phyloP scores from a whole-genome alignment of 345 rosid species.

The Eucalyptus regnans region DNA sequence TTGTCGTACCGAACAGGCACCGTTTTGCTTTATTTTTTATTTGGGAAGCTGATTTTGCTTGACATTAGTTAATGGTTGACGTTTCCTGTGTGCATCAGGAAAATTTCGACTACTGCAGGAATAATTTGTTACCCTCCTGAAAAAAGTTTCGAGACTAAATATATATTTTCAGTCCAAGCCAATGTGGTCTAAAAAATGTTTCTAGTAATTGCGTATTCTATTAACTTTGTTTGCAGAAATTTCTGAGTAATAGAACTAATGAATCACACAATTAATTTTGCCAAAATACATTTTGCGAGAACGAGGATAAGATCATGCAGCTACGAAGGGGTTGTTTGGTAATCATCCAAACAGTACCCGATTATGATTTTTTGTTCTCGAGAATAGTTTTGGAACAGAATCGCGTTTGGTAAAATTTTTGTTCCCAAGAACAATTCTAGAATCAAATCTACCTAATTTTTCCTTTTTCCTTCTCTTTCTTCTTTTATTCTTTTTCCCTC shows the following conservation, averaged over 20 bases:
- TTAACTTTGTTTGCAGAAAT: background rate
- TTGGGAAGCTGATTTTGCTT: background rate
- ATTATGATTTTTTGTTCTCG: no score
- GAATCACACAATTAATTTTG: background rate
- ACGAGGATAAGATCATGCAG: background rate
- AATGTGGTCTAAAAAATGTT: background rate
- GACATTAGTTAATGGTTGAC: background rate
- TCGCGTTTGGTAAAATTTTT: no score
- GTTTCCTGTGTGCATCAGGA: background rate
- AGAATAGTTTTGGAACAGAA: no score
- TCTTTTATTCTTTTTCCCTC: no score
- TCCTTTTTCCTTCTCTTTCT: no score
- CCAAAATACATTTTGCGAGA: background rate
- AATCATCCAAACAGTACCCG: no score
- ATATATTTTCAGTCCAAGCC: background rate
- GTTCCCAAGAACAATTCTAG: no score
- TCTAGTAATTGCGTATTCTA: background rate
- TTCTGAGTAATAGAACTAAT: background rate
- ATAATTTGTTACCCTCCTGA: background rate
- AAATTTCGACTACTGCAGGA: background rate
- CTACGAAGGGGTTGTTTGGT: background rate
- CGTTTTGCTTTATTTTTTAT: background rate
- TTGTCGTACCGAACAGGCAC: background rate
- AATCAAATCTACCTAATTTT: no score
- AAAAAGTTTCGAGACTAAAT: background rate